These are phyloP conservation scores for Talaromyces adpressus DNA, from an alignment of 495 filamentous ascomycete species.

Conservation along the genomic window DNA sequence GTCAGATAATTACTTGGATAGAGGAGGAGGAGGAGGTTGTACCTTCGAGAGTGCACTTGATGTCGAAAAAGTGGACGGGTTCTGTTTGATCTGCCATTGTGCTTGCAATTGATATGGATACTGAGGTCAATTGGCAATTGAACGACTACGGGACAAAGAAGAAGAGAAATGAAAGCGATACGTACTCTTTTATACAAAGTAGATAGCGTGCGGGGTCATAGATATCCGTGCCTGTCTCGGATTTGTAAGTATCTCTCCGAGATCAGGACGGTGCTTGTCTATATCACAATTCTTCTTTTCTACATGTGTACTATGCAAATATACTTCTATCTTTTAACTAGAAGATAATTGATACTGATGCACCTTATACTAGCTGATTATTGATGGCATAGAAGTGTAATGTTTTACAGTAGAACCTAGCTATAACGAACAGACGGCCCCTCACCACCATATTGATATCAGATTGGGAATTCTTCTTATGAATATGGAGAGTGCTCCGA, in stretches of 20 bases:
- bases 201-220: neutral
- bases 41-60: slow-evolving; percentile 28
- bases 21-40: neutral
- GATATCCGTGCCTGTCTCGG: neutral
- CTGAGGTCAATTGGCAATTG: neutral
- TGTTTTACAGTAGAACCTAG: too few relatives aligned
- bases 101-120: neutral
- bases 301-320: too few relatives aligned
- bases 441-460: too few relatives aligned
- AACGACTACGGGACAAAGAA: neutral
- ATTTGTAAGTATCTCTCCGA: neutral
- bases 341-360: too few relatives aligned
- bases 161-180: neutral
- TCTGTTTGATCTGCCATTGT: slow-evolving; percentile 20
- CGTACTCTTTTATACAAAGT: too few relatives aligned
- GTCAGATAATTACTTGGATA: neutral
- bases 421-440: too few relatives aligned
- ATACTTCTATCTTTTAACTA: too few relatives aligned
- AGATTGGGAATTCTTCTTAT: too few relatives aligned
- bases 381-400: too few relatives aligned
- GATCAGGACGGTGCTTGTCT: neutral
- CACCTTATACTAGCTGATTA: too few relatives aligned
- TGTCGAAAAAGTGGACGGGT: slow-evolving; percentile 35
- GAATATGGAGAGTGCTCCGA: too few relatives aligned
- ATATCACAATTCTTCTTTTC: too few relatives aligned